These are phyloP conservation scores for Paraphaeosphaeria sporulosa DNA, from an alignment of 2,329 filamentous ascomycete genomes.

Conservation along the genomic window DNA sequence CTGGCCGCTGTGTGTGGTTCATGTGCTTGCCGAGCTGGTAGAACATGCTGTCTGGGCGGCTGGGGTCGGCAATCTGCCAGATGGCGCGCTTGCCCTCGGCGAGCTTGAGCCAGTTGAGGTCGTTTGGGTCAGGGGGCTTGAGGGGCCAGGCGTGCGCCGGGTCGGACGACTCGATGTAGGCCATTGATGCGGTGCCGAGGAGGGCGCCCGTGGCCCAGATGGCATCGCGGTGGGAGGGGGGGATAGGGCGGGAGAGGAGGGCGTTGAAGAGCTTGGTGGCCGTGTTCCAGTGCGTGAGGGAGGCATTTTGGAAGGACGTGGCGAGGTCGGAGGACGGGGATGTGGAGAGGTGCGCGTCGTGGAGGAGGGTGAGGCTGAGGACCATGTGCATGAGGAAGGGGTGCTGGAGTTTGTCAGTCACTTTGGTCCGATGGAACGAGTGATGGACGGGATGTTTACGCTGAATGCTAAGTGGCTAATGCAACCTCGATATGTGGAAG, in stretches of 20 bases:
- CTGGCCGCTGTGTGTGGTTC: slow-evolving; percentile 19
- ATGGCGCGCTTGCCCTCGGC: slow-evolving; percentile 64
- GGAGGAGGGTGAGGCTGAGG: slow-evolving; percentile 61
- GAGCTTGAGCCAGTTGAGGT: slow-evolving; percentile 67
- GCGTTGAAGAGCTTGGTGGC: slow-evolving; percentile 58
- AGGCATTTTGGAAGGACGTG: slow-evolving; percentile 47
- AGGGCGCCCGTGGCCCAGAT: slow-evolving; percentile 58
- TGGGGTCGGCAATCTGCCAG: slow-evolving; percentile 60
- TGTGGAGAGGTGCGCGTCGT: slow-evolving; percentile 57
- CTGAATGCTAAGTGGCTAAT: slow-evolving; percentile 50
- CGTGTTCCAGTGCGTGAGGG: slow-evolving; percentile 56
- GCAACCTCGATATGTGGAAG: slow-evolving; percentile 46
- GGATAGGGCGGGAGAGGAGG: slow-evolving; percentile 49
- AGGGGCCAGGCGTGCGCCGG: slow-evolving; percentile 65
- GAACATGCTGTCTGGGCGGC: slow-evolving; percentile 59
- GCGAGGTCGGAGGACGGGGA: slow-evolving; percentile 22
- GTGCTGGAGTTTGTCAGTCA: slow-evolving; percentile 43
- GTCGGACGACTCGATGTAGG: slow-evolving; percentile 52
- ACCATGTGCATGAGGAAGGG: slow-evolving; percentile 64
- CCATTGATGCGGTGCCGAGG: slow-evolving; percentile 57
- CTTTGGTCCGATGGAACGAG: neutral
- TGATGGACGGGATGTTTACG: slow-evolving; percentile 40
- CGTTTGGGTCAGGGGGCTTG: slow-evolving; percentile 49
- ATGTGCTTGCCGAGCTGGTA: slow-evolving; percentile 37
- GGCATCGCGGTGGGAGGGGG: slow-evolving; percentile 54